These are phyloP conservation scores for Solanum etuberosum DNA, from an alignment of 257 asterid genomes.

Conservation along the genomic window DNA sequence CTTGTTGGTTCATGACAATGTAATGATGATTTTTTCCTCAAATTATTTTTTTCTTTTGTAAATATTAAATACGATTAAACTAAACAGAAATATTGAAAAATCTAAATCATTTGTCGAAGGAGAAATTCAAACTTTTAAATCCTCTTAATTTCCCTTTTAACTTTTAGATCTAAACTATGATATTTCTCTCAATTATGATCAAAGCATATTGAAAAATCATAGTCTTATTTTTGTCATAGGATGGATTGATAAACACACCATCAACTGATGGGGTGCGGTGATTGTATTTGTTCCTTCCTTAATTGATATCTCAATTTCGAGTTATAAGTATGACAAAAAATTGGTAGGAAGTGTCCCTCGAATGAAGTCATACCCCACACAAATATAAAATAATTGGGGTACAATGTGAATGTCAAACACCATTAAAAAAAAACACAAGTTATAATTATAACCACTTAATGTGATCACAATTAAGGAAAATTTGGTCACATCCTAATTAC, in stretches of 20 bases:
- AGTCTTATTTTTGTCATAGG: background rate
- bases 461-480: background rate
- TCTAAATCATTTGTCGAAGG: background rate
- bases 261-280: background rate
- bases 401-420: too few species aligned
- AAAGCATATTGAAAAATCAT: too few species aligned
- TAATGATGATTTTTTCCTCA: background rate
- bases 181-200: background rate
- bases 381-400: background rate
- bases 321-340: too few species aligned
- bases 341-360: too few species aligned
- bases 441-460: background rate
- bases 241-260: background rate
- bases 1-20: background rate
- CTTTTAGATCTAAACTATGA: background rate
- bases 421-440: background rate
- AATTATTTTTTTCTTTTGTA: background rate
- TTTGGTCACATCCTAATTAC: background rate
- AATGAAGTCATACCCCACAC: background rate
- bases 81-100: background rate
- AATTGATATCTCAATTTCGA: too few species aligned
- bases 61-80: background rate
- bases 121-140: too few species aligned
- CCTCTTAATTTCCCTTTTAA: background rate
- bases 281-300: too few species aligned